Evolutionary conservation across 495 filamentous ascomycete species (phyloP).

Genomic region (Hypoxylon fuscum): DNA sequence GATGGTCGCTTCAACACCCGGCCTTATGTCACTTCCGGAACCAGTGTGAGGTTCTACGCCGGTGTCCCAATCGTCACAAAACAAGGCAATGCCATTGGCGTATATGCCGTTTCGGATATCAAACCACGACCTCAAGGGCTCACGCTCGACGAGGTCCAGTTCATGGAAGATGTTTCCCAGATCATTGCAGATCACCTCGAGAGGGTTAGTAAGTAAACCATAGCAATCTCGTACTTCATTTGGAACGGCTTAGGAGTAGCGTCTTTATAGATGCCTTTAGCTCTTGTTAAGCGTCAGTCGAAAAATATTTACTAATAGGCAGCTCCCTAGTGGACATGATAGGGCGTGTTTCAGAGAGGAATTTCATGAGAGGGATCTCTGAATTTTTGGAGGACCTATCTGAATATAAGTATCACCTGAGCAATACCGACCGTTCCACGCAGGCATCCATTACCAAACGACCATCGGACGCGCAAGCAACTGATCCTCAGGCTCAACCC

Average conservation of each 20-base stretch:
- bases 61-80: slow-evolving; percentile 73
- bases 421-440: slow-evolving; percentile 26
- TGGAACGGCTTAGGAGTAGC: slow-evolving; percentile 61
- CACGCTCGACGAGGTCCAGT: slow-evolving; percentile 47
- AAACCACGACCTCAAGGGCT: slow-evolving; percentile 56
- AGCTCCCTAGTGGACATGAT: slow-evolving; percentile 28
- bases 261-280: slow-evolving; percentile 46
- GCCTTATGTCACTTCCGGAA: slow-evolving; percentile 32
- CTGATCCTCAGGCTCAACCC: slow-evolving; percentile 19
- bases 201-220: slow-evolving; percentile 38
- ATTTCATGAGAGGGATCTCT: slow-evolving; percentile 40
- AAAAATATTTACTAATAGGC: slow-evolving; percentile 8
- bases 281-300: slow-evolving; percentile 6
- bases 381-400: slow-evolving; percentile 40
- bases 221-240: neutral
- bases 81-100: slow-evolving; percentile 74
- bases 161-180: slow-evolving; percentile 59
- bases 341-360: slow-evolving; percentile 34
- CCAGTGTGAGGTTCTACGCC: slow-evolving; percentile 64
- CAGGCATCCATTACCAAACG: slow-evolving; percentile 4
- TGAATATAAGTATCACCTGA: slow-evolving; percentile 37
- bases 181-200: slow-evolving; percentile 73
- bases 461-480: slow-evolving; percentile 11
- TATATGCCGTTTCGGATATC: slow-evolving; percentile 72
- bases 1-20: slow-evolving; percentile 39